These are phyloP conservation scores for Pseudogymnoascus sp. DNA, from an alignment of 2,329 filamentous ascomycete species.

Conservation along the genomic window DNA sequence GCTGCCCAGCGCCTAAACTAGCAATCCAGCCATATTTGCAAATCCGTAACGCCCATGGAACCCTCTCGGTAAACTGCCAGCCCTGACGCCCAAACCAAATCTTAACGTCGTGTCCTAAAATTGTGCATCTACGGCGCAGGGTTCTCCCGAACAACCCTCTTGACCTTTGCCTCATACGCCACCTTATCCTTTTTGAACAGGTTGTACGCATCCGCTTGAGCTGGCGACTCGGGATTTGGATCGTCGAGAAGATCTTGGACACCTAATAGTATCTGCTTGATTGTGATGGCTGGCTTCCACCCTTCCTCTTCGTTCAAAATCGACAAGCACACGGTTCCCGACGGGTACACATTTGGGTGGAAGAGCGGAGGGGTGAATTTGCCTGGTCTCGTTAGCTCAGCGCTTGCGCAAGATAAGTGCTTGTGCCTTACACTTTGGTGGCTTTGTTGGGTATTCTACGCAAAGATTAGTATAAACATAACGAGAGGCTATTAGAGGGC, in stretches of 20 bases:
- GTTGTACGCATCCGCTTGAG: slow-evolving; percentile 95
- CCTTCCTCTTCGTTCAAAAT: slow-evolving; percentile 98
- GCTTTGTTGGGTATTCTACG: slow-evolving; percentile 94
- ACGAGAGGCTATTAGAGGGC: neutral
- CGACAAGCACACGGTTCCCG: slow-evolving; percentile 91
- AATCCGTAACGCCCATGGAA: slow-evolving; percentile 10
- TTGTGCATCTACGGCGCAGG: slow-evolving; percentile 51
- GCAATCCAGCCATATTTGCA: neutral
- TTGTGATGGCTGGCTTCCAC: slow-evolving; percentile 97
- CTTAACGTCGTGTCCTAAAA: neutral
- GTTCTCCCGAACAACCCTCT: slow-evolving; percentile 81
- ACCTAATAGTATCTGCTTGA: slow-evolving; percentile 93
- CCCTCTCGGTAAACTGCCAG: neutral
- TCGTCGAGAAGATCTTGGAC: slow-evolving; percentile 95
- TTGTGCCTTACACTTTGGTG: slow-evolving; percentile 75
- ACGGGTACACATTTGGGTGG: slow-evolving; percentile 97
- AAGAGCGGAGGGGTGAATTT: slow-evolving; percentile 95
- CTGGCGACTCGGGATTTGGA: slow-evolving; percentile 92
- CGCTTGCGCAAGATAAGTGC: slow-evolving; percentile 11
- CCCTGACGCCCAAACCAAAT: slow-evolving; percentile 2
- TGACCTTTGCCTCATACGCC: slow-evolving; percentile 84
- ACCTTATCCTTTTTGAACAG: slow-evolving; percentile 82
- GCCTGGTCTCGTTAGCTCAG: slow-evolving; percentile 45
- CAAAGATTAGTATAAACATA: slow-evolving; percentile 20
- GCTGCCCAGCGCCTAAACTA: slow-evolving; percentile 8